phyloP scores from a whole-genome alignment of 2,329 filamentous ascomycete species.

The Colletotrichum lupini region DNA sequence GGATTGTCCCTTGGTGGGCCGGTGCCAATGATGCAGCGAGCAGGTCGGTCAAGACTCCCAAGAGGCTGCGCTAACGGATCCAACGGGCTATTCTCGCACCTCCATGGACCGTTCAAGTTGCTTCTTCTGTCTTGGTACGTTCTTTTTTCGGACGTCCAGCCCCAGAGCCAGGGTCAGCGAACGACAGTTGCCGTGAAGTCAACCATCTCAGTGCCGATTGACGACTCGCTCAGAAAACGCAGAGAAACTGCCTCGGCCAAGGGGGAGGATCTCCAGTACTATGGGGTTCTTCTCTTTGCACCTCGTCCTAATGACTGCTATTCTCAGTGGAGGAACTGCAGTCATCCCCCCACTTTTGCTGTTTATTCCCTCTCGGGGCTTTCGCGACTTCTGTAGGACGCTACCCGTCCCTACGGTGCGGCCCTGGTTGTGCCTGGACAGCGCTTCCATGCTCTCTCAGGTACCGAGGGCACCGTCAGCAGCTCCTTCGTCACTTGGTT shows the following conservation, averaged over 20 bases:
- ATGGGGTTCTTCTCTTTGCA: too few species aligned
- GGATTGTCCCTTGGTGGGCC: not conserved
- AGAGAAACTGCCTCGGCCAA: conserved; percentile 3
- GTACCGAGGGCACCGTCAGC: conserved; percentile 10
- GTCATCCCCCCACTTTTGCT: not conserved
- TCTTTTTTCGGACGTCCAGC: conserved; percentile 18
- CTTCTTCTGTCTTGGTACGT: conserved; percentile 20
- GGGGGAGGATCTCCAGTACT: not conserved
- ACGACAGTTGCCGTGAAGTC: conserved; percentile 8
- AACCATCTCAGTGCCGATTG: not conserved
- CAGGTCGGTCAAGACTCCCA: not conserved
- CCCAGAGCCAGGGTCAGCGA: not conserved
- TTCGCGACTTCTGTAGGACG: conserved; percentile 20
- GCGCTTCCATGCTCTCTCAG: conserved; percentile 3
- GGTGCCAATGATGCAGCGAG: conserved; percentile 1
- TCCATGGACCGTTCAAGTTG: conserved; percentile 2
- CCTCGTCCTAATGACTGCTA: not conserved
- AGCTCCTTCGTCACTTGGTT: not conserved
- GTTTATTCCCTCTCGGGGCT: conserved; percentile 32
- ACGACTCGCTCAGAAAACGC: not conserved
- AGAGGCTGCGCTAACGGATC: conserved; percentile 12
- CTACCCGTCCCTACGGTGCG: not conserved
- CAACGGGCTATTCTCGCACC: conserved; percentile 18
- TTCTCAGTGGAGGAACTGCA: not conserved
- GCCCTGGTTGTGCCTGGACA: not conserved